phyloP scores from a whole-genome alignment of 2,329 filamentous ascomycete genomes.

The Ophiostoma pallidulum region DNA sequence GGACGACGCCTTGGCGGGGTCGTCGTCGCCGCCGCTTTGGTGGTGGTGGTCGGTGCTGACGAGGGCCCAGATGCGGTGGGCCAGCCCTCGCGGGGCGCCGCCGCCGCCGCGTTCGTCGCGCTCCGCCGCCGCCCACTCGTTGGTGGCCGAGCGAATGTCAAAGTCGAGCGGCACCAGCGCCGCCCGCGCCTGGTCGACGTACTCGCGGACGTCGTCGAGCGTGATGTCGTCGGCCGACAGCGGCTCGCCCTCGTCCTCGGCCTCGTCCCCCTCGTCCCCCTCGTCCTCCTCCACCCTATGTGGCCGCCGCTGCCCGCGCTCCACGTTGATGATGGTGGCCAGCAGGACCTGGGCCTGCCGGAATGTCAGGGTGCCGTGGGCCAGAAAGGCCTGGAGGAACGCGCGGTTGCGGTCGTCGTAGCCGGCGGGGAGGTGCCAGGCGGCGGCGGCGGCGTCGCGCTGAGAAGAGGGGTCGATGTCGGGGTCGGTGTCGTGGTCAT shows the following conservation, averaged over 20 bases:
- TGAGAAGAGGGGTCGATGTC: no score
- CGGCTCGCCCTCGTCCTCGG: slow-evolving; percentile 31
- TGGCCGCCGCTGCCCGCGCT: slow-evolving; percentile 44
- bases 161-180: slow-evolving; percentile 74
- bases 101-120: neutral
- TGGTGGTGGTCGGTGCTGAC: slow-evolving; percentile 83
- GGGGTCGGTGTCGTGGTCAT: no score
- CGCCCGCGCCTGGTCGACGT: slow-evolving; percentile 60
- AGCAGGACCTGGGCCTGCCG: slow-evolving; percentile 64
- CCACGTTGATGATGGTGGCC: slow-evolving; percentile 60
- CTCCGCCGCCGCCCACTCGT: slow-evolving; percentile 45
- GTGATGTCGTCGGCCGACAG: slow-evolving; percentile 52
- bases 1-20: no score
- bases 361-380: slow-evolving; percentile 67
- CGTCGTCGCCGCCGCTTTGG: no score
- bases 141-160: slow-evolving; percentile 66
- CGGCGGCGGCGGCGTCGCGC: no score
- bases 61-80: slow-evolving; percentile 63
- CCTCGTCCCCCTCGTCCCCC: slow-evolving; percentile 32
- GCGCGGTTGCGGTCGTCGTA: slow-evolving; percentile 65
- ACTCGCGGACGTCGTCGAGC: slow-evolving; percentile 55
- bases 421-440: slow-evolving; percentile 21
- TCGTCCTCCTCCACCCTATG: slow-evolving; percentile 61
- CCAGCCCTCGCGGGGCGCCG: slow-evolving; percentile 13
- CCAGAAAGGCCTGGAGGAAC: slow-evolving; percentile 82